Base-by-base conservation (phyloP, 2,329 filamentous ascomycete species). In the Xylaria sp. region DNA sequence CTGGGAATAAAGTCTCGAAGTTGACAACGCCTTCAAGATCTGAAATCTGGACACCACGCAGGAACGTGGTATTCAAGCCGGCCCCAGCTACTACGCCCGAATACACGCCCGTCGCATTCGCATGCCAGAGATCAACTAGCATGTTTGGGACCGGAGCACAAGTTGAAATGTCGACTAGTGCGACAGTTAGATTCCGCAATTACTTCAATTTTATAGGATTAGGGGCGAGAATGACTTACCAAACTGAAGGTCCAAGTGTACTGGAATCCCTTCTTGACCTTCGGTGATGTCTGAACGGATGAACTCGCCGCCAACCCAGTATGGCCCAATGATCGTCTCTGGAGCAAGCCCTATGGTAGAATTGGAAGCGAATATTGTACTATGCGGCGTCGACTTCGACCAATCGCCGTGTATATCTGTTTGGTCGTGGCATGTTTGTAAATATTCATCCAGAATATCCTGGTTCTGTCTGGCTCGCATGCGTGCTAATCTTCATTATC, bases 21-120 rank as follows among this genome's bases (percentile, higher is more conserved):
- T 79, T 76, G 4, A 79, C 78, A 1, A 83, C 79, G 46, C 83
- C 83, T 2, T 81, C 75, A 0, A 62, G 36, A 71, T 84, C 78
- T 36, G 79, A 81, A 55, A 78, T 67, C 70, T 84, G 82, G 60
- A 84, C 77, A 28, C 82, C 83, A 20, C 83, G 82, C 23, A 83
- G 75, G 72, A 79, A 82, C 13, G 82, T 84, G 2, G 73, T 75
- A 73, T 84, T 75, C 7, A 84, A 72, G 56, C 82, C 81, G 52
- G 70, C 68, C 0, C 75, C 72, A 20, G 69, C 72, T 13, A 68
- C 71, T 8, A 81, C 74, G 55, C 81, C 81, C 3, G 76, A 79
- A 74, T 83, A 83, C 28, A 80, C 76, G 25, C 81, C 80, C 4
- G 81, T 81, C 20, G 81, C 72, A 67, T 83, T 83, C 70, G 76